Evolutionary conservation across 2,329 filamentous ascomycete species (phyloP), one percentile per base, ranked within the genome.

Genomic region (Lachnellula occidentalis): DNA sequence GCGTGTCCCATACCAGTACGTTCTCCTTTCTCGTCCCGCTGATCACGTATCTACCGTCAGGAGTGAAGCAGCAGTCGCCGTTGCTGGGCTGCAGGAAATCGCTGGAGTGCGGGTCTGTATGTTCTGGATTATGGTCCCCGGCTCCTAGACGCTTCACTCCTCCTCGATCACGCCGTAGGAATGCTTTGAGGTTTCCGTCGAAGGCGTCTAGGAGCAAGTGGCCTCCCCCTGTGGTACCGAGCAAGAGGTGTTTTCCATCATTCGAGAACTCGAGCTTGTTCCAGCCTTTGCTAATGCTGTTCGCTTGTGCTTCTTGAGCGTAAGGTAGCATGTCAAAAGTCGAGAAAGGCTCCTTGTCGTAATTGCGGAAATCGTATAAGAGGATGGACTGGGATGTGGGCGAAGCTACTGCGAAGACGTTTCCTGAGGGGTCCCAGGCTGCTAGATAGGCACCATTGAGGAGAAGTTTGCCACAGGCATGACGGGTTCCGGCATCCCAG

Each of bases 131-230:
- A 19, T 66, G 62, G 61, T 85, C 81, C 6, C 82, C 83, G 0
- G 76, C 73, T 2, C 78, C 80, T 2, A 79, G 68, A 11, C 82
- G 74, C 14, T 74, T 73, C 4, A 78, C 76, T 7, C 78, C 76
- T 56, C 73, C 83, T 70, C 72, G 78, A 60, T 72, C 81, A 71
- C 74, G 83, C 68, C 66, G 82, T 54, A 92, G 77, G 68, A 88
- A 91, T 9, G 88, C 86, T 66, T 86, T 89, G 21, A 97, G 71
- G 6, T 78, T 79, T 39, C 92, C 94, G 42, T 90, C 85, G 68
- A 96, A 97, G 1, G 92, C 89, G 69, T 99, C 94, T n/a, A 99
- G 76, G 2, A 99, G 75, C 66, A 94, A 95, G 71, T 99, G 94
- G 0, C 91, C 90, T 50, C 80, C 80, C 6, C 88, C 90, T 48